Evolutionary conservation across 306 rosid species (phyloP).

Genomic region (Vachellia collinsii): DNA sequence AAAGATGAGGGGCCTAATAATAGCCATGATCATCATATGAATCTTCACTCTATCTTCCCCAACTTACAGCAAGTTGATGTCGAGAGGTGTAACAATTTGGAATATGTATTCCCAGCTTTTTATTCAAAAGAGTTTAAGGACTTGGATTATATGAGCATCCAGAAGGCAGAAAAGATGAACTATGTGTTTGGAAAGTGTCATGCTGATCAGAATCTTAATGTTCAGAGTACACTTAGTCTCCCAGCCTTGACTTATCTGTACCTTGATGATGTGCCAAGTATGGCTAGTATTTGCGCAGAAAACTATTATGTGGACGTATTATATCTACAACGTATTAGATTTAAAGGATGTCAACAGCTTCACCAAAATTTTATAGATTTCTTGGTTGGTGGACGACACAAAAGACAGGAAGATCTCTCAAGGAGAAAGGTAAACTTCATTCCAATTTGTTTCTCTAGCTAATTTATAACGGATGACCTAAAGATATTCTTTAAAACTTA

Average conservation of each 20-base stretch:
- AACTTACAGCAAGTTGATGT: neutral
- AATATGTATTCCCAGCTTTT: neutral
- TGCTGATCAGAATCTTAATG: neutral
- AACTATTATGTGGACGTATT: neutral
- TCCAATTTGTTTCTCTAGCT: neutral
- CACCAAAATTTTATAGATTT: neutral
- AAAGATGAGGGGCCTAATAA: neutral
- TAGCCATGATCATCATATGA: neutral
- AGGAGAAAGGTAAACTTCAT: neutral
- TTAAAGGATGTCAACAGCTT: neutral
- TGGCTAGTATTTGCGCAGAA: conserved; percentile 1
- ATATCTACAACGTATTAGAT: neutral
- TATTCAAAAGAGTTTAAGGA: neutral
- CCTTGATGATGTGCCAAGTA: neutral
- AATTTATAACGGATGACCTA: neutral
- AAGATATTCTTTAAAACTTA: neutral
- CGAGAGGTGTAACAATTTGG: neutral
- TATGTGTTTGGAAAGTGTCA: neutral
- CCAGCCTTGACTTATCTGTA: neutral
- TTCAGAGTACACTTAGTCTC: conserved; percentile 1
- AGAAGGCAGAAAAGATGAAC: neutral
- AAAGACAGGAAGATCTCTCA: conserved; percentile 1
- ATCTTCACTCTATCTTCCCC: neutral
- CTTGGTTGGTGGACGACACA: neutral
- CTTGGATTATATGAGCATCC: rapidly evolving